Percentiles rank a stretch among this genome's conserved stretches.
phyloP scores from a whole-genome alignment of 192 early-diverging fungal genomes.

The Linnemannia elongata region DNA sequence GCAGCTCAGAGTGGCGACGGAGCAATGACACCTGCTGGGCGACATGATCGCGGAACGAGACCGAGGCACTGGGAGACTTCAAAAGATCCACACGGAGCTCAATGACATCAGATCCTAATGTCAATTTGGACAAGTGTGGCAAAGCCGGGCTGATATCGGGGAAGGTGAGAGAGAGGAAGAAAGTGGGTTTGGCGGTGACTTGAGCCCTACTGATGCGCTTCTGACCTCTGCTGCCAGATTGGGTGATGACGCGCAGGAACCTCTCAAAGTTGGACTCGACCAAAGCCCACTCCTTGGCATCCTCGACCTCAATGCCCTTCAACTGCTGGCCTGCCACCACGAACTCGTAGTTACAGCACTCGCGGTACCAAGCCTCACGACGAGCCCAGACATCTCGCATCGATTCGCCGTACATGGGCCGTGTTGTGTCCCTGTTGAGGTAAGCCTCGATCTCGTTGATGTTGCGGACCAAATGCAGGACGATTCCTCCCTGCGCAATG shows the following conservation, averaged over 20 bases:
- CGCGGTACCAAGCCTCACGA: constrained; percentile 81
- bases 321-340: constrained; percentile 68
- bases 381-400: constrained; percentile 84
- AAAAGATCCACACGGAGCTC: constrained; percentile 96
- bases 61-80: constrained; percentile 47
- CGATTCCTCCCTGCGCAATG: constrained; percentile 65
- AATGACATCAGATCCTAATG: constrained; percentile 88
- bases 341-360: constrained; percentile 89
- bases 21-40: constrained; percentile 85
- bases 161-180: constrained; percentile 92
- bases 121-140: constrained; percentile 69
- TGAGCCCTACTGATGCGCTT: constrained; percentile 30
- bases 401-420: constrained; percentile 89
- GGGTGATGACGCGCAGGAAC: constrained; percentile 77
- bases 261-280: constrained; percentile 83
- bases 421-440: constrained; percentile 82
- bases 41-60: constrained; percentile 73
- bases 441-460: constrained; percentile 87
- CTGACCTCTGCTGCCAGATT: constrained; percentile 35
- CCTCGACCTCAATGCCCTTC: constrained; percentile 58
- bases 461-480: constrained; percentile 86
- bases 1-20: constrained; percentile 76
- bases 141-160: constrained; percentile 69
- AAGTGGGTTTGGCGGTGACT: constrained; percentile 65
- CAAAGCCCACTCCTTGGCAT: constrained; percentile 72